Conservation (phyloP, 73 alveolate genomes). For the Tetrahymena borealis region DNA sequence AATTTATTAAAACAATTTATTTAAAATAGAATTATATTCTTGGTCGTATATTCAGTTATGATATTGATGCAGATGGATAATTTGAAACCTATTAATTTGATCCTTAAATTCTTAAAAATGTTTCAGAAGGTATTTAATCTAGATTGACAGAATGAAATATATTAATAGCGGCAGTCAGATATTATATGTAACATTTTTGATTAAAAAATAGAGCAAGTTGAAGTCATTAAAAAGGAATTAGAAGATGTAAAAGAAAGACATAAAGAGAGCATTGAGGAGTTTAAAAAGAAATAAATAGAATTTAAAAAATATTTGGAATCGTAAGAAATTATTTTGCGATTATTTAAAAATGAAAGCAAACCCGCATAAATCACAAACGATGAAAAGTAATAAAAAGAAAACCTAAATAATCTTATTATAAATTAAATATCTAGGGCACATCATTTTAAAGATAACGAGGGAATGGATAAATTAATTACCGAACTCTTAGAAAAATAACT, state of each 20-base stretch:
- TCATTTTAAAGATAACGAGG: not conserved
- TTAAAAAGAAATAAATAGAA: not conserved
- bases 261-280: not conserved
- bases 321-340: not conserved
- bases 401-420: too few species aligned
- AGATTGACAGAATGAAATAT: too few species aligned
- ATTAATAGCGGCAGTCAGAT: too few species aligned
- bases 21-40: not conserved
- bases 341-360: too few species aligned
- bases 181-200: too few species aligned
- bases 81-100: not conserved
- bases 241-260: not conserved
- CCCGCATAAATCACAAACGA: too few species aligned
- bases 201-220: not conserved
- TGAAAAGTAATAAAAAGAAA: too few species aligned
- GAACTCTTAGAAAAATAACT: not conserved
- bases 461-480: not conserved
- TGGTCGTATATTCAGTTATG: not conserved
- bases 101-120: not conserved
- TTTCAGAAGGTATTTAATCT: slow-evolving; percentile 2
- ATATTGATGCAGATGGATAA: not conserved
- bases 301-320: not conserved
- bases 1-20: not conserved
- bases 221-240: not conserved
- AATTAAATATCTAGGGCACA: not conserved